phyloP scores from a whole-genome alignment of 163 green algal species.

The Trebouxiophyceae sp. region DNA sequence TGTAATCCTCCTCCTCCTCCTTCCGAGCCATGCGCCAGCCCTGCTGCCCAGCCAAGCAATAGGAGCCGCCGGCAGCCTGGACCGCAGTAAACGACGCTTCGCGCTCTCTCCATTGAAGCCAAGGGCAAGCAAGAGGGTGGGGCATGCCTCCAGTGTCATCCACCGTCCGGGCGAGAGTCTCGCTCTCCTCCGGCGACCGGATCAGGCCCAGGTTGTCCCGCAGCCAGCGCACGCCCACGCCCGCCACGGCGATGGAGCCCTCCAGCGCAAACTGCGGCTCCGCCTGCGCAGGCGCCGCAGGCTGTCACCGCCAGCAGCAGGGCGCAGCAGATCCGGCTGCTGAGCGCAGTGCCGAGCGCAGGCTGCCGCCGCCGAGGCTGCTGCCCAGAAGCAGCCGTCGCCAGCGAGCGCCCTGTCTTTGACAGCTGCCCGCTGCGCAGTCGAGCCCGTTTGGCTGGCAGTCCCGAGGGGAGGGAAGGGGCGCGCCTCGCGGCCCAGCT shows the following conservation, averaged over 20 bases:
- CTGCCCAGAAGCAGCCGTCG: too few relatives aligned
- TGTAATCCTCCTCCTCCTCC: too few relatives aligned
- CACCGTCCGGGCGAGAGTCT: conserved; percentile 57
- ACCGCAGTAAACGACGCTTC: not conserved
- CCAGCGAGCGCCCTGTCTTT: too few relatives aligned
- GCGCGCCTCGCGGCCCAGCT: conserved; percentile 53
- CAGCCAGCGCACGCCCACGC: conserved; percentile 86
- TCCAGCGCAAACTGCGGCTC: conserved; percentile 81
- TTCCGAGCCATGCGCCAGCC: too few relatives aligned
- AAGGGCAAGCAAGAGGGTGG: not conserved
- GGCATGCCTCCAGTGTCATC: conserved; percentile 31
- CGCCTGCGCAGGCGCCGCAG: not conserved
- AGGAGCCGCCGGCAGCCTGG: not conserved
- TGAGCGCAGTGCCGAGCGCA: too few relatives aligned
- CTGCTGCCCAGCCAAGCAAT: not conserved
- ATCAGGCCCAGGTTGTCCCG: conserved; percentile 54
- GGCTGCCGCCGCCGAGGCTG: too few relatives aligned
- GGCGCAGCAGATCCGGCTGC: too few relatives aligned
- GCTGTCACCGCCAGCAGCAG: too few relatives aligned
- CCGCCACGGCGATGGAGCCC: conserved; percentile 81
- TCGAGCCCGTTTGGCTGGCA: too few relatives aligned
- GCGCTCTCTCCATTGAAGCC: not conserved
- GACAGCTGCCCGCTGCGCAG: too few relatives aligned
- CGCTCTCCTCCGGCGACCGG: conserved; percentile 53
- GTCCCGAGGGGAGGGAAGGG: too few relatives aligned